Base-by-base conservation (phyloP, 2,329 filamentous ascomycete species). In the Xylaria hypoxylon region DNA sequence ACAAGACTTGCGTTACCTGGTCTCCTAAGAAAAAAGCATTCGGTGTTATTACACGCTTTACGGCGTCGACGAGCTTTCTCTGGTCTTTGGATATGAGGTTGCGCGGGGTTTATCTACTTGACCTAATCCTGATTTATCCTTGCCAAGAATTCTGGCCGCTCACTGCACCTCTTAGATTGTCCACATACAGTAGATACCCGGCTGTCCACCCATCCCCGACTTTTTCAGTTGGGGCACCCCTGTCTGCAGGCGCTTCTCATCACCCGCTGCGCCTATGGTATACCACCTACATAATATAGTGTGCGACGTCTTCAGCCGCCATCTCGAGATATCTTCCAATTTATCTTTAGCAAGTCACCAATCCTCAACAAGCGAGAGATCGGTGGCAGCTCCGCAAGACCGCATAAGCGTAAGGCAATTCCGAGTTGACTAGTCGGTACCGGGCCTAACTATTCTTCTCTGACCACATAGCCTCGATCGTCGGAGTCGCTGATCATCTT, bases 331-430 rank as follows among this genome's bases (percentile, higher is more conserved):
- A 52, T 47, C 48, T 33, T 44, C 17, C 52, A 17, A 8, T 22
- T 11, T 35, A 45, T 33, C 22, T 24, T 24, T 28, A 17, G 42
- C 55, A 60, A 24, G 44, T 42, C 44, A 33, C 64, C 17, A 33
- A 22, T 59, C 38, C 31, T 55, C 19, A 31, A 22, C 22, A 51
- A 40, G 35, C 47, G 45, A 59, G 52, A 42, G 56, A 33, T 53
- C 45, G 50, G 35, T 40, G 10, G 45, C 22, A 50, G 45, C 55
- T 38, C 56, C 61, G 44, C 50, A 59, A 44, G 19, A 53, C 53
- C 52, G 63, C 66, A 65, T 68, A 68, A 62, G 62, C 62, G 59
- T 48, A 38, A 63, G 55, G 55, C 48, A 44, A 47, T 47, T 40
- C 50, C 48, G 48, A 35, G 44, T 59, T 59, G 55, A 56, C 33